These are phyloP conservation scores for Aspergillus aculeatus DNA, from an alignment of 2,329 filamentous ascomycete species.

Conservation along the genomic window DNA sequence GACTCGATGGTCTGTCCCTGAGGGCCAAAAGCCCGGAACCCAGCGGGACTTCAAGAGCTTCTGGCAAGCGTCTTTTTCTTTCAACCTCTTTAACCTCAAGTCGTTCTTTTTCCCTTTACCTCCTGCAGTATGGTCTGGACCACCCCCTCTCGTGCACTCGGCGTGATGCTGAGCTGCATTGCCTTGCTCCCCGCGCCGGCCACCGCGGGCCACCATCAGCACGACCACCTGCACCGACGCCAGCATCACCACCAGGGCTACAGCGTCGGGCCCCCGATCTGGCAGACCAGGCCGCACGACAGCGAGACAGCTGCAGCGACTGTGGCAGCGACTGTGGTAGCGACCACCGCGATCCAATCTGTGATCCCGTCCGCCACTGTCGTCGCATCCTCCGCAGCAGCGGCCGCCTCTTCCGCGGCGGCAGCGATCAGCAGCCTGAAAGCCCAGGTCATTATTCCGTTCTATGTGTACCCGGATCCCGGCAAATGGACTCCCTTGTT, in stretches of 20 bases:
- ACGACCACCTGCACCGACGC: neutral
- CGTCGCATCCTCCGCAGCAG: neutral
- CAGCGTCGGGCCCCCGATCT: neutral
- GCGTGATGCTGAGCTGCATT: conserved; percentile 2
- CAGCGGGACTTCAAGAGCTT: neutral
- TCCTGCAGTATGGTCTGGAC: neutral
- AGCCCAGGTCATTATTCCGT: conserved; percentile 15
- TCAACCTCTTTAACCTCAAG: neutral
- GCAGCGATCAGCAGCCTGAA: neutral
- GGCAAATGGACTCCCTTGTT: conserved; percentile 21
- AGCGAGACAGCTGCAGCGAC: neutral
- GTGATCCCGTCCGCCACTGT: neutral
- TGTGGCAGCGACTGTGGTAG: no score
- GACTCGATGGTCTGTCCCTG: no score
- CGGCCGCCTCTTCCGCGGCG: neutral
- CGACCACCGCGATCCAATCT: neutral
- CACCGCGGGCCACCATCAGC: neutral
- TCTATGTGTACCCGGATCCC: conserved; percentile 20
- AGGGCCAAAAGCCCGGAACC: no score
- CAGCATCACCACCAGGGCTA: neutral
- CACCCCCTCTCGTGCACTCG: neutral
- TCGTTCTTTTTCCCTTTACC: neutral
- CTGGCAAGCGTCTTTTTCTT: neutral
- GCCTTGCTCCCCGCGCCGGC: neutral
- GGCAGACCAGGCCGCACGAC: neutral